Evolutionary conservation across 176 grass and related monocot genomes (phyloP).

Genomic region (Oryza officinalis): DNA sequence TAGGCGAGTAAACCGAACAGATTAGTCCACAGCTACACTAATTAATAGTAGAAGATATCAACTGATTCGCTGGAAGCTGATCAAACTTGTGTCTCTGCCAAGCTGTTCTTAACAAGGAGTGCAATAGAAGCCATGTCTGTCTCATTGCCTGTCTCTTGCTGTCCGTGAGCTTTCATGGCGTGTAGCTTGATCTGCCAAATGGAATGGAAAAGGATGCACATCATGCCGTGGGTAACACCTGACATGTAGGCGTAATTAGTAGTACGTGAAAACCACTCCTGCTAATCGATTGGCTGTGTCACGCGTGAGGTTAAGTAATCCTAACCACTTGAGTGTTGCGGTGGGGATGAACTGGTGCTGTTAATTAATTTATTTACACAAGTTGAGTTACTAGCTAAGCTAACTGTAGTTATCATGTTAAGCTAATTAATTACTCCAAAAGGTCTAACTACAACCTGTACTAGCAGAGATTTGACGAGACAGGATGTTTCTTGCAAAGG

Average conservation of each 20-base stretch:
- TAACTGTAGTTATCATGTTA: neutral
- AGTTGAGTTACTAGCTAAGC: too few relatives aligned
- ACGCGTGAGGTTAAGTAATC: neutral
- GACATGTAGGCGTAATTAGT: neutral
- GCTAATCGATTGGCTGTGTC: neutral
- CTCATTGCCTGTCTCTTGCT: neutral
- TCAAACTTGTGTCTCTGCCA: slow-evolving; percentile 1
- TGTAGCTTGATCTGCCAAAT: neutral
- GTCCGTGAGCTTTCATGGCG: slow-evolving; percentile 20
- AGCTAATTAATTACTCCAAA: neutral
- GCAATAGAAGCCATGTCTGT: neutral
- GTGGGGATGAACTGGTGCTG: neutral
- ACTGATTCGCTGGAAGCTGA: neutral
- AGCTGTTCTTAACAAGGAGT: neutral
- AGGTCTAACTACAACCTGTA: neutral
- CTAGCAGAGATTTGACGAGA: neutral
- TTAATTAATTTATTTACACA: neutral
- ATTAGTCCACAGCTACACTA: neutral
- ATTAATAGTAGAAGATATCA: neutral
- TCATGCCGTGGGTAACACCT: neutral
- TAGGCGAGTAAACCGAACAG: neutral
- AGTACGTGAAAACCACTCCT: neutral
- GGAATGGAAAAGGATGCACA: slow-evolving; percentile 16
- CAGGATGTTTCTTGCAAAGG: neutral
- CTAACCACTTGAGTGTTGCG: neutral